Evolutionary conservation across 225 moss, liverwort and hornwort genomes (phyloP).

Genomic region (Anthoceros angustus): DNA sequence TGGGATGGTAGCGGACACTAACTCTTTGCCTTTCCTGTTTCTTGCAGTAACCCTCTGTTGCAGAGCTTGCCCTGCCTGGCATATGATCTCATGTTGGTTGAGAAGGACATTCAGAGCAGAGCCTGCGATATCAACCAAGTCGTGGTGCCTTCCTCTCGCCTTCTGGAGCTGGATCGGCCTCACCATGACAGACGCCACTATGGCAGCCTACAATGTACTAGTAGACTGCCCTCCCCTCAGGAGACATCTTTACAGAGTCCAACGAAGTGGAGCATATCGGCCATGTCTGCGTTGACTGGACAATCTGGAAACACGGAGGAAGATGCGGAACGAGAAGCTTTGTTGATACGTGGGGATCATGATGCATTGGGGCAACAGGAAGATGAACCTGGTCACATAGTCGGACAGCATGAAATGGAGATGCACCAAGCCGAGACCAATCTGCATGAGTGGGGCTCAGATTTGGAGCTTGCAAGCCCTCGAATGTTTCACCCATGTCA

Average conservation of each 20-base stretch:
- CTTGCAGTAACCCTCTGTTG: constrained; percentile 66
- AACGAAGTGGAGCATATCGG: constrained; percentile 44
- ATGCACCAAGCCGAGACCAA: constrained; percentile 34
- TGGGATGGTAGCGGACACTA: constrained; percentile 7
- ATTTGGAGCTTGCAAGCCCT: constrained; percentile 84
- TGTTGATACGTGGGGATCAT: constrained; percentile 6
- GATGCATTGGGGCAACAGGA: neutral
- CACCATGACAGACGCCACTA: constrained; percentile 8
- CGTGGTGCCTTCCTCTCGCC: constrained; percentile 30
- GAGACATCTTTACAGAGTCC: constrained; percentile 39
- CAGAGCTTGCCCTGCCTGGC: constrained; percentile 40
- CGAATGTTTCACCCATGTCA: constrained; percentile 75
- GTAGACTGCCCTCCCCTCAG: constrained; percentile 31
- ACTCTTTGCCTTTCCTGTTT: constrained; percentile 8
- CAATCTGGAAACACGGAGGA: constrained; percentile 45
- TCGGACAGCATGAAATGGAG: neutral
- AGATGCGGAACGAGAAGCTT: constrained; percentile 26
- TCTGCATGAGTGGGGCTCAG: constrained; percentile 88
- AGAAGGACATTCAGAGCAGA: constrained; percentile 42
- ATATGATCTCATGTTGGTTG: constrained; percentile 46
- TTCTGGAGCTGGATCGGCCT: constrained; percentile 26
- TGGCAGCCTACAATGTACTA: constrained; percentile 3
- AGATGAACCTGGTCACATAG: neutral
- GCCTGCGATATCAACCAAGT: constrained; percentile 33
- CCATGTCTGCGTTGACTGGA: constrained; percentile 44